phyloP scores from a whole-genome alignment of 1,284 basidiomycete genomes.

The Cystobasidium pallidum region DNA sequence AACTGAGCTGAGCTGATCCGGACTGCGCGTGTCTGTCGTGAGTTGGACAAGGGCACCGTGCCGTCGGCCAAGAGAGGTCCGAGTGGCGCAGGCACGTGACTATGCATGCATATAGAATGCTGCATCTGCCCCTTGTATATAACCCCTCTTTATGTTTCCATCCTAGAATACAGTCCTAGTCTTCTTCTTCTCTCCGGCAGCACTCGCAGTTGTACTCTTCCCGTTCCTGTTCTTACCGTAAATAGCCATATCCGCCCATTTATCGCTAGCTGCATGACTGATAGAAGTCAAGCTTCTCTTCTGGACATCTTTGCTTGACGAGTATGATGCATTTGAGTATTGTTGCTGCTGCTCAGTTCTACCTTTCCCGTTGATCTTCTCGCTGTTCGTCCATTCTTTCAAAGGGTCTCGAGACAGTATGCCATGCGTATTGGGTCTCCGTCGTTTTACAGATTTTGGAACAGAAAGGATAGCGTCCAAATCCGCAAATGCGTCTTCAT shows the following conservation, averaged over 20 bases:
- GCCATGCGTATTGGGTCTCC: not conserved
- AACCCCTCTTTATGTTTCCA: no score
- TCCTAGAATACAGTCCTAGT: constrained; percentile 7
- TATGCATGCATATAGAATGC: no score
- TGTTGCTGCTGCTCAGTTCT: not conserved
- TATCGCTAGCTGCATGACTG: constrained; percentile 27
- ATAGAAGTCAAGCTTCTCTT: constrained; percentile 7
- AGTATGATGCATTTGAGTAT: not conserved
- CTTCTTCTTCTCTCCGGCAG: constrained; percentile 29
- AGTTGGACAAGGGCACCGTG: no score
- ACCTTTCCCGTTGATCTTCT: not conserved
- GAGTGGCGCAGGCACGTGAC: no score
- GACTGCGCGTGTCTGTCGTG: no score
- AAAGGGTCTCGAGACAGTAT: constrained; percentile 6
- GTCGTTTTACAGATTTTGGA: not conserved
- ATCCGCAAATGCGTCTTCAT: constrained; percentile 20
- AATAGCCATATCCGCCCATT: constrained; percentile 35
- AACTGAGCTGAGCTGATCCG: no score
- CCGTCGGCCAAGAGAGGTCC: no score
- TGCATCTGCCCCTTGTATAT: no score
- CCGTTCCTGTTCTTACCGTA: not conserved
- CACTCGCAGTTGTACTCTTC: constrained; percentile 1
- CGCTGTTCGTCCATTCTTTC: constrained; percentile 22
- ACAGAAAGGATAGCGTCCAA: constrained; percentile 11
- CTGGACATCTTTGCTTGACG: not conserved